Conservation (phyloP, 208 protist species). For the Trypanosoma melophagium region DNA sequence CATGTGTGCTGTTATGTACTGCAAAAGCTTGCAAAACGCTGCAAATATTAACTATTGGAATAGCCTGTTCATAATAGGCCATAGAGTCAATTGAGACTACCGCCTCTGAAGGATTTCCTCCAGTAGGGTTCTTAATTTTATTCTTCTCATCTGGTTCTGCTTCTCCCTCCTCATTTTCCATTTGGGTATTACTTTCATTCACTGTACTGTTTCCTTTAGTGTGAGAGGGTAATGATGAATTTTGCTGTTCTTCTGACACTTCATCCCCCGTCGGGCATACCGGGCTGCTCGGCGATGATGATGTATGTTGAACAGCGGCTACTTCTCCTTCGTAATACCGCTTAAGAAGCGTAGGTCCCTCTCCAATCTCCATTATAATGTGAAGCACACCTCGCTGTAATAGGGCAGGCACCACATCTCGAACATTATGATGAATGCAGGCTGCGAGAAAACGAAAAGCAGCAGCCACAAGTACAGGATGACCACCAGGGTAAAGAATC, state of each 20-base stretch:
- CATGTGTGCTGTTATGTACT: conserved; percentile 70
- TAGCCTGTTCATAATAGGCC: conserved; percentile 32
- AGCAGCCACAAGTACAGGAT: conserved; percentile 54
- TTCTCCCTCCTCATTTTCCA: not conserved
- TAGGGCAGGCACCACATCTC: conserved; percentile 81
- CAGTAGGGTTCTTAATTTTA: not conserved
- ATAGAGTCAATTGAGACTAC: conserved; percentile 2
- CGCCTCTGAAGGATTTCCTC: too few relatives aligned
- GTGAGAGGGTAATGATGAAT: too few relatives aligned
- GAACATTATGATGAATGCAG: conserved; percentile 81
- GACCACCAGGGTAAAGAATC: conserved; percentile 55
- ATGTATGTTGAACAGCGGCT: not conserved
- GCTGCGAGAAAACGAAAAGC: conserved; percentile 59
- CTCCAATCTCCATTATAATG: conserved; percentile 50
- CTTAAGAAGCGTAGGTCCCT: conserved; percentile 24
- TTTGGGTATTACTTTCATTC: not conserved
- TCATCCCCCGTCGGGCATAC: not conserved
- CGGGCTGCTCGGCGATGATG: not conserved
- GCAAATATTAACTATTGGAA: conserved; percentile 28
- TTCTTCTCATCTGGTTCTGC: not conserved
- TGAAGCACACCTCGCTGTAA: conserved; percentile 73
- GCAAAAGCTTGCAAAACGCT: conserved; percentile 80
- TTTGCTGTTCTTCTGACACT: not conserved
- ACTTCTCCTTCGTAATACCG: conserved; percentile 5
- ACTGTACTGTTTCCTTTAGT: not conserved